Percentiles rank a stretch among this genome's conserved stretches.
phyloP scores from a whole-genome alignment of 2,329 filamentous ascomycete genomes.

The Beauveria rudraprayagi region DNA sequence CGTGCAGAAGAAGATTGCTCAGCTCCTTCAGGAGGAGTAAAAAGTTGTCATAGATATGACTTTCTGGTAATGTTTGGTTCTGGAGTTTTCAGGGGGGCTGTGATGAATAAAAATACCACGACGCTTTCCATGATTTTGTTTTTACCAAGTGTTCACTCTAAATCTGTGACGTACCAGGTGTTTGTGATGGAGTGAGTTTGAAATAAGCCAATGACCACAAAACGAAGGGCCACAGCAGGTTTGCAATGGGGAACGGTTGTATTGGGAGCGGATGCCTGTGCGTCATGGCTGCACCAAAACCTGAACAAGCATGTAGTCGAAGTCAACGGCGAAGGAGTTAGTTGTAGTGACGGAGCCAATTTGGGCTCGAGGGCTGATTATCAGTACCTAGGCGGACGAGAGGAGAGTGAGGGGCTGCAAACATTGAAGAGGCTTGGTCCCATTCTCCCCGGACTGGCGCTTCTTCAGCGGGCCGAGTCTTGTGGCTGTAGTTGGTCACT shows the following conservation, averaged over 20 bases:
- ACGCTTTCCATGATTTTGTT: conserved; percentile 11
- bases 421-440: background rate
- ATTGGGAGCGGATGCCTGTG: background rate
- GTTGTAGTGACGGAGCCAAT: background rate
- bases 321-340: background rate
- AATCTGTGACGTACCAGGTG: background rate
- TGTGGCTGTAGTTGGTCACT: background rate
- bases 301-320: background rate
- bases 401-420: background rate
- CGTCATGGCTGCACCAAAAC: background rate
- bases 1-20: conserved; percentile 85
- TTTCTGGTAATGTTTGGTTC: conserved; percentile 25
- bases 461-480: background rate
- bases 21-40: conserved; percentile 53
- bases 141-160: background rate
- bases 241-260: too few relatives aligned
- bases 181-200: background rate
- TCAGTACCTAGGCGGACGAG: background rate
- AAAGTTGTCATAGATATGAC: conserved; percentile 19
- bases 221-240: too few relatives aligned
- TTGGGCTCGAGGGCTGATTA: background rate
- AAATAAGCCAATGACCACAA: background rate
- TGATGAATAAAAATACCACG: conserved; percentile 26
- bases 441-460: background rate
- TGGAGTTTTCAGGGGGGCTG: conserved; percentile 30